Conservation (phyloP, 2,329 filamentous ascomycete species). For the Didymella sp. region DNA sequence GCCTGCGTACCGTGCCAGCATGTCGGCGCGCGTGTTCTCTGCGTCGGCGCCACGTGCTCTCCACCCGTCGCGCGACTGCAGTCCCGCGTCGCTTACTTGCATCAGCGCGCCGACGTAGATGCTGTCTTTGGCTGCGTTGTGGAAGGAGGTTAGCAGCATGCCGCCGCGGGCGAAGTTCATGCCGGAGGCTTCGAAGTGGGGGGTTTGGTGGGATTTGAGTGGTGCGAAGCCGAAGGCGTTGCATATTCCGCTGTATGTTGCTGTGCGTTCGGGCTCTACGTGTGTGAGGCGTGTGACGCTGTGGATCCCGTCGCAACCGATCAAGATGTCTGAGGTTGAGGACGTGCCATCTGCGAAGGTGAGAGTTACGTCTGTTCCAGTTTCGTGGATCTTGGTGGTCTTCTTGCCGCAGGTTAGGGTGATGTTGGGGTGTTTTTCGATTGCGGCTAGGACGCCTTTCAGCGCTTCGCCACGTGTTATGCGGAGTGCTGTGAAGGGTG, state of each 20-base stretch:
- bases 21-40: conserved; percentile 51
- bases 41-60: conserved; percentile 54
- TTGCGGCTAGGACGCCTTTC: conserved; percentile 52
- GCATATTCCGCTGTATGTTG: conserved; percentile 54
- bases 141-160: conserved; percentile 55
- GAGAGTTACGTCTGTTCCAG: conserved; percentile 51
- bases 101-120: conserved; percentile 56
- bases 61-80: conserved; percentile 54
- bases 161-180: conserved; percentile 57
- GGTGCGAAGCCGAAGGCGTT: conserved; percentile 57
- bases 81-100: conserved; percentile 51
- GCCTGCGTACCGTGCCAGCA: conserved; percentile 51
- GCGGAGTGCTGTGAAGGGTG: conserved; percentile 54
- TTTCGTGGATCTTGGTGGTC: conserved; percentile 52
- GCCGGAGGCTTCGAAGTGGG: conserved; percentile 50
- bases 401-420: conserved; percentile 53
- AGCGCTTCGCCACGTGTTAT: conserved; percentile 55
- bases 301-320: conserved; percentile 64
- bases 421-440: conserved; percentile 52
- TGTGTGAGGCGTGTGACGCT: conserved; percentile 53
- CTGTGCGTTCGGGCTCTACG: conserved; percentile 54
- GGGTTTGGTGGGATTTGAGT: conserved; percentile 1
- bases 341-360: conserved; percentile 56
- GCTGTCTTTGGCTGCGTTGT: conserved; percentile 45
- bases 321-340: conserved; percentile 57